Evolutionary conservation across 805 yeast genomes (phyloP), one percentile per base, ranked within the genome.

Genomic region (Barnettozyma siamensis): DNA sequence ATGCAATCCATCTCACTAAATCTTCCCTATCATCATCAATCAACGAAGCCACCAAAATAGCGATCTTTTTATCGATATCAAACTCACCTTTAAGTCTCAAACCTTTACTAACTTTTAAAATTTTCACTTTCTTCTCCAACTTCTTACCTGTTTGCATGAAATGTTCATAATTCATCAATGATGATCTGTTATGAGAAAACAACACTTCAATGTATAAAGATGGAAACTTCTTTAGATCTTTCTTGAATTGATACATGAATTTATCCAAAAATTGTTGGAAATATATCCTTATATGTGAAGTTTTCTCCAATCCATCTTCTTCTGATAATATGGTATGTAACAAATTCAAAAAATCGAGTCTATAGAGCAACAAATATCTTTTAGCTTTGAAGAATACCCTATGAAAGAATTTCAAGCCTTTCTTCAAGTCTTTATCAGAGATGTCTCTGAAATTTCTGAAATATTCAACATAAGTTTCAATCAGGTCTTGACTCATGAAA

Each of bases 341-440:
- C 2, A 73, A 54, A 13, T 70, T 57, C 72, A 91, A 73, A 55
- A 93, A 78, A 57, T 89, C 96, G 27, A 93, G 56, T 38, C 96
- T 66, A 51, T 71, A 80, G 27, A 85, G 59, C 27, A 75, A 62
- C 0, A 79, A 66, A 32, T 79, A 77, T 38, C 69, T 72, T 43
- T 83, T 81, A 31, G 76, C 72, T 36, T 77, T 70, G 36, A 82
- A 79, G 49, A 88, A 78, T 1, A 87, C 61, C 24, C 85, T 67
- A 54, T 85, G 87, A 54, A 88, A 78, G 54, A 76, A 91, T 1
- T 82, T 67, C 8, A 93, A 56, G 10, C 83, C 79, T 36, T 73
- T 70, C 49, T 78, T 80, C 34, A 91, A 63, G 37, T 79, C 80
- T 11, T 64, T 69, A 40, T 77, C 77, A 1, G 72, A 60, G 28